Evolutionary conservation across 2,329 filamentous ascomycete genomes (phyloP), one percentile per base, ranked within the genome.

Genomic region (Chaetomium globosum): DNA sequence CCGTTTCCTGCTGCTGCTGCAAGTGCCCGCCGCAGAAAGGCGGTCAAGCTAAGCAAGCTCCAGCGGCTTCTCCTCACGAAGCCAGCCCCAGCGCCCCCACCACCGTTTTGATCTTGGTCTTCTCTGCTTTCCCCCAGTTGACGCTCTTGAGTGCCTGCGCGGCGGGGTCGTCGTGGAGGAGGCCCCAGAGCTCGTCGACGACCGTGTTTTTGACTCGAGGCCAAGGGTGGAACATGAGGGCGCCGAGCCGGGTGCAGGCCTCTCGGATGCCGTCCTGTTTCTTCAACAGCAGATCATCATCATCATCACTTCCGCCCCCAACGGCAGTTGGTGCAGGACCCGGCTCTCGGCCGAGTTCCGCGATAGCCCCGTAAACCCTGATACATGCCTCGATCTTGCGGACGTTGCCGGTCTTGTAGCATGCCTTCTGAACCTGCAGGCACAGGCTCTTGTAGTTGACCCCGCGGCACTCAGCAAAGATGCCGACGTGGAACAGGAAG

Each of bases 321-420:
- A 58, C 67, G 46, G 57, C 52, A 74, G 72, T 10, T 65, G 39
- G 5, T 8, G 52, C 58, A 48, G 61, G 49, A 9, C n/a, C 58
- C 6, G 52, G 66, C 16, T 69, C 65, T 21, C 43, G 30, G 21
- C 46, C 63, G 55, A 79, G 73, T 2, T 75, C 75, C 4, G 87
- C 86, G 30, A 97, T 78, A 0, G 87, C 87, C 2, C 88, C 85
- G 76, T 97, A 98, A 13, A 95, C 85, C 72, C 89, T 89, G 67
- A 96, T 80, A 26, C 91, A 92, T 0, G 92, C 90, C 74, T 92
- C 86, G 1, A 98, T 82, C 75, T 95, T 94, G 59, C 88, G 85
- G 52, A 97, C 85, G 74, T 92, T 95, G 23, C 89, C 87, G 0
- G 89, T 90, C 77, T 93, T 94, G 80, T 90, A 93, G 68, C 93